Base-by-base conservation (phyloP, 176 grass and related monocot species). In the Puya raimondii region DNA sequence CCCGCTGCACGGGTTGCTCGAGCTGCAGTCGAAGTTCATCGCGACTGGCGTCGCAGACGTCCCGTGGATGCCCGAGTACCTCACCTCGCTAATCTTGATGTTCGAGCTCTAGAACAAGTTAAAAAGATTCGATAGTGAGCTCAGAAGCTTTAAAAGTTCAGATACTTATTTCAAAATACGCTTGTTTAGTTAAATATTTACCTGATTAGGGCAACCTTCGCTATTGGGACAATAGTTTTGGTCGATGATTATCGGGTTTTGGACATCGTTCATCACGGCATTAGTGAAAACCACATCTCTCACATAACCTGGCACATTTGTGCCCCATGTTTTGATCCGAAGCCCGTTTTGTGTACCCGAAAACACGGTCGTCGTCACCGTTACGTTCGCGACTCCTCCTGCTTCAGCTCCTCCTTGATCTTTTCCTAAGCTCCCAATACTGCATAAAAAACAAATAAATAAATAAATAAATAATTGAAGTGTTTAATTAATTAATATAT, bases 201-300 rank as follows among this genome's bases (percentile, higher is more conserved):
- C 85, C 85, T 53, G 4, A 18, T 49, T 59, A 10, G 84, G 78
- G 80, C 84, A 87, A 20, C 80, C 75, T n/a, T 49, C 18, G 72
- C 53, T 64, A 23, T 18, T 0, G 12, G 94, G 94, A 47, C 89
- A 97, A 71, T 97, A 97, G 48, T 88, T 77, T 47, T 97, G 94
- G 66, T 97, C 89, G 53, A 97, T 92, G 76, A 93, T 92, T 69
- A 97, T 97, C 10, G 94, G 94, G 82, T 93, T 88, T 65, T 80
- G 67, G 27, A 93, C 94, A 54, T 72, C 77, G 61, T 64, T 49
- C 94, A 97, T 97, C 11, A 63, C 64, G 49, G 86, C 50, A 50
- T 92, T 51, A 2, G 71, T 3, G 86, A 97, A 97, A 16, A 86
- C 79, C 61, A 92, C 82, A 0, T 72, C 75, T 50, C 68, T 69